Evolutionary conservation across 2,329 filamentous ascomycete genomes (phyloP), one percentile per base, ranked within the genome.

Genomic region (Stagonosporopsis rhizophila): DNA sequence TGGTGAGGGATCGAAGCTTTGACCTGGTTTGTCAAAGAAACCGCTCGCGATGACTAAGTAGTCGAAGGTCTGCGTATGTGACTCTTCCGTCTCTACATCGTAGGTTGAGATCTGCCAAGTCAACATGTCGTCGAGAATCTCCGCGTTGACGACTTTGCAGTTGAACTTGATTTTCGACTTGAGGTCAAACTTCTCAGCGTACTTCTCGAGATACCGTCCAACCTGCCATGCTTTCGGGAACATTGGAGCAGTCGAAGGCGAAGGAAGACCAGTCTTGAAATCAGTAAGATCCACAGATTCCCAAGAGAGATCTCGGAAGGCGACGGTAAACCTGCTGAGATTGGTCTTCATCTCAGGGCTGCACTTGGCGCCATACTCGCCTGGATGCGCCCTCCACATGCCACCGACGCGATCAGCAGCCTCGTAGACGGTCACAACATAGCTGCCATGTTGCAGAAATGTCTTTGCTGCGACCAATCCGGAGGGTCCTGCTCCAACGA

Each of bases 191-290:
- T 77, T 80, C 32, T 84, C 73, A 4, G 80, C 66, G 70, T 95
- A 96, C 5, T 77, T 78, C 60, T 87, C 80, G 6, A 95, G 79
- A 70, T 96, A 96, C 22, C 78, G 79, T 1, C 90, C 90, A 4
- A 94, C 85, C 76, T 91, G 86, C 86, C 89, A 91, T 0, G 90
- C 91, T 34, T 82, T 86, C 1, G 91, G 91, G 44, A 95, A 87
- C 73, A 89, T 82, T 1, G 88, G 86, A 4, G 75, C 75, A 5
- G 81, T 77, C 8, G 34, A 20, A 34, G 50, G 51, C 7, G 39
- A 25, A 22, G 38, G 27, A 6, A 50, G 52, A 12, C 40, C 53
- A 19, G 39, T 52, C 1, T 17, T 30, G 14, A 58, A 52, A 39
- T 69, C 46, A 1, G 53, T 52, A 8, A 76, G 53, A 48, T 79